Percentiles rank a stretch among this genome's conserved stretches.
Evolutionary conservation across 441 rosid genomes (phyloP).

Genomic region (Rhodomyrtus psidioides): DNA sequence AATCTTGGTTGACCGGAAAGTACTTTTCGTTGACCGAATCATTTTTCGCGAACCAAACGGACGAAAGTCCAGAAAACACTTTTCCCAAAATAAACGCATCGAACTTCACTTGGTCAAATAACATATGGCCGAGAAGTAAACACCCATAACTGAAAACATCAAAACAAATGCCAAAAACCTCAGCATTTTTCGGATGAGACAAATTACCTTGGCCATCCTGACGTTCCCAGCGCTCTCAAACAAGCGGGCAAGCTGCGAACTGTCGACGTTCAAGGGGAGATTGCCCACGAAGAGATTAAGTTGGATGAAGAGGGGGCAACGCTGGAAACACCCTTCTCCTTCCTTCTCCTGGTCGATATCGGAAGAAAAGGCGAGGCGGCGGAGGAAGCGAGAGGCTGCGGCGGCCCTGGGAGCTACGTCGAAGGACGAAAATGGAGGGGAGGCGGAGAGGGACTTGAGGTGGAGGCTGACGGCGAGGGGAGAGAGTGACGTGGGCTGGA

Average conservation of each 20-base stretch:
- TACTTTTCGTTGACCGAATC: no score
- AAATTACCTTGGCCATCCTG: background rate
- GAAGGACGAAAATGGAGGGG: slow-evolving; percentile 29
- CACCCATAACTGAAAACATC: no score
- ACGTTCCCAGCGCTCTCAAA: no score
- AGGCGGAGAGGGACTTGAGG: slow-evolving; percentile 7
- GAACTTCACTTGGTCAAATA: no score
- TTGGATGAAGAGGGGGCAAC: no score
- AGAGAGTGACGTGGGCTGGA: no score
- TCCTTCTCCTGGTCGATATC: slow-evolving; percentile 55
- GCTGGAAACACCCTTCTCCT: slow-evolving; percentile 7
- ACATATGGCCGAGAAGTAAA: no score
- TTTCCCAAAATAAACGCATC: slow-evolving; percentile 43
- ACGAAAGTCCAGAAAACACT: no score
- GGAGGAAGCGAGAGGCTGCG: slow-evolving; percentile 36
- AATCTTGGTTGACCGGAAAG: no score
- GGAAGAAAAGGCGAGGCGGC: slow-evolving; percentile 55
- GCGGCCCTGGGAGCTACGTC: background rate
- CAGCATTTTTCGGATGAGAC: no score
- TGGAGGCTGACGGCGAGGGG: background rate
- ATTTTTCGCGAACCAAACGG: no score
- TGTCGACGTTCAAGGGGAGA: slow-evolving; percentile 81
- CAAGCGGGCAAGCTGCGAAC: slow-evolving; percentile 18
- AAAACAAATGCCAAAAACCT: no score
- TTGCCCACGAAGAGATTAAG: slow-evolving; percentile 93